Conservation (phyloP, 202 grass and related monocot species). For the Zoysia matrella region DNA sequence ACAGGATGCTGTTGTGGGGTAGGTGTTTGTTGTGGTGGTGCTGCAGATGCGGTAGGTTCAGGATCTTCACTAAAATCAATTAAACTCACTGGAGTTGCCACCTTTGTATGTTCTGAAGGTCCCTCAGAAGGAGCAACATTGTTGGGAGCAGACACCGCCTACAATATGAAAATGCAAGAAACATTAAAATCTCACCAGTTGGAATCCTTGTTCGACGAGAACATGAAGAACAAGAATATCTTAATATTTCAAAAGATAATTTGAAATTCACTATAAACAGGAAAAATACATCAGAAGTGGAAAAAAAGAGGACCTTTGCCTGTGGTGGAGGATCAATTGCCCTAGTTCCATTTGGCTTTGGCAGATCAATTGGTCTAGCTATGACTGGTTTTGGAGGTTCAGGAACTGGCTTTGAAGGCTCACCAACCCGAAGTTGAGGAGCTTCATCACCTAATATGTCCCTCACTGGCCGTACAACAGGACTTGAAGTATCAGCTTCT, state of each 20-base stretch:
- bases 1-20: constrained; percentile 44
- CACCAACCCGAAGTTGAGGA: constrained; percentile 74
- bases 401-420: constrained; percentile 65
- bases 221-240: constrained; percentile 30
- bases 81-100: constrained; percentile 57
- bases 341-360: constrained; percentile 59
- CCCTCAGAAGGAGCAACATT: constrained; percentile 69
- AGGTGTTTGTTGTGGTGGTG: constrained; percentile 41
- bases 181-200: constrained; percentile 23
- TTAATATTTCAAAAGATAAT: constrained; percentile 23
- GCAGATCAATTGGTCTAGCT: constrained; percentile 54
- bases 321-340: constrained; percentile 59
- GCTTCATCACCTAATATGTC: constrained; percentile 83
- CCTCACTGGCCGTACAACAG: constrained; percentile 72
- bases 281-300: constrained; percentile 16
- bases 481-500: constrained; percentile 58
- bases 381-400: constrained; percentile 58
- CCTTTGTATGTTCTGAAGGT: constrained; percentile 51
- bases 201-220: constrained; percentile 32
- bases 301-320: constrained; percentile 62
- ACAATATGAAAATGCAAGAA: constrained; percentile 45
- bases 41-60: constrained; percentile 53
- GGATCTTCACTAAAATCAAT: constrained; percentile 85
- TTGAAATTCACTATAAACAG: constrained; percentile 19
- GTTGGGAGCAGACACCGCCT: constrained; percentile 72